Base-by-base conservation (phyloP, 768 basidiomycete genomes). In the Russula foetens region DNA sequence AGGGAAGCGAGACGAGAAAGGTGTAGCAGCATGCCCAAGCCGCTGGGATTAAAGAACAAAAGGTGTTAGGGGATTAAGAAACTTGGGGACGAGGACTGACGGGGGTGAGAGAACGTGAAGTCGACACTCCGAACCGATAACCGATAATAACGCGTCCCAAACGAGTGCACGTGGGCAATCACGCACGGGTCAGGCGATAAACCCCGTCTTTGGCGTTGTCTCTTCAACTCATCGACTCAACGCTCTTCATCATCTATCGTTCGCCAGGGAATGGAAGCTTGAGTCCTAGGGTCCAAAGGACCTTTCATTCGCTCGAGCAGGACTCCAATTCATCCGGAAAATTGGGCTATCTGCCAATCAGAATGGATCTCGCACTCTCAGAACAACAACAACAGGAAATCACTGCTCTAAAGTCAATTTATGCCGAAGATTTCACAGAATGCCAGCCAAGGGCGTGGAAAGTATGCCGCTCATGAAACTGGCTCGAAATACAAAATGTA, bases 361-460 rank as follows among this genome's bases (percentile, higher is more conserved):
- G 64, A 51, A 90, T 91, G 89, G 88, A 90, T 74, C 80, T 83
- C 62, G 78, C 80, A 60, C 83, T 85, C 75, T 26, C 61, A n/a
- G 86, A 89, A 76, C 77, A 79, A 69, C 81, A 81, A 70, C 76
- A 78, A 61, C 73, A 76, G 66, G 90, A 93, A 78, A 86, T 92
- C 63, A 86, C 85, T 51, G 88, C 84, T 31, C 77, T 92, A 63
- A 81, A 83, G 70, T 85, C 89, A 62, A 93, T 92, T 62, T 92
- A 88, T 74, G 85, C 79, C 66, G 81, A 86, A 63, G 84, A 92
- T 68, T 92, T 90, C 68, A 78, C 84, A 26, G 81, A 87, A 67
- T 80, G 79, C 56, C 85, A 85, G 23, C 84, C 88, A 17, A 85
- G 86, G 33, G 90, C 82, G 53, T 93, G 91, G 90, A 92, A 90